Evolutionary conservation across 2,329 filamentous ascomycete genomes (phyloP), one percentile per base, ranked within the genome.

Genomic region (Scorias spongiosa): DNA sequence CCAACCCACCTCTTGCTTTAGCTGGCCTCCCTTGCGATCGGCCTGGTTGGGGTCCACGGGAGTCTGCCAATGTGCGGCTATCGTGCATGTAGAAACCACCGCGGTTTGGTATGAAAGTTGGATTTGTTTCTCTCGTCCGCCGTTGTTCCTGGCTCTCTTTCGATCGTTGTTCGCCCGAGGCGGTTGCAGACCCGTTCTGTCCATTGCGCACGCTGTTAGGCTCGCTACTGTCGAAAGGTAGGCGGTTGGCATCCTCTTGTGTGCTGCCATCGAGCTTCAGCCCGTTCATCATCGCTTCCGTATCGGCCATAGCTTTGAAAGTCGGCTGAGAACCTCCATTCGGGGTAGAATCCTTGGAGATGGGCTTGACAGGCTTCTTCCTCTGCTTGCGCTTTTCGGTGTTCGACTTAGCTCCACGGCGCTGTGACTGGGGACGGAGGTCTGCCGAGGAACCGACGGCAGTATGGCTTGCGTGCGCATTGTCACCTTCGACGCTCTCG

Each of bases 81-180:
- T 96, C 91, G 63, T 96, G 89, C 77, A 96, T 87, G 68, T 95
- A 96, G 70, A 96, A 96, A 49, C 84, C 81, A 46, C 91, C 91
- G 51, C 89, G 74, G 57, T 93, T 95, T 43, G 91, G 89, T 44
- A 95, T 89, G 65, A 94, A 94, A 10, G 88, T 80, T 30, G 89
- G 89, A 61, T 94, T 86, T 54, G 85, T 80, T 59, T 93, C 86
- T 54, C 85, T 76, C 62, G 84, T 84, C 66, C 82, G 85, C 65
- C 81, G 80, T 66, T 93, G 93, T 58, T 26, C 20, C 7, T 26
- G 20, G 56, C 93, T 85, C 58, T 95, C 88, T 53, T 83, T 79
- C 51, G 84, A 72, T 50, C 51, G 38, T 56, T 54, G 40, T 40
- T 39, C 9, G 46, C 20, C 38, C 28, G 68, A 57, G 59, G 30